phyloP scores from a whole-genome alignment of 306 rosid species.

The Hippophae rhamnoides region DNA sequence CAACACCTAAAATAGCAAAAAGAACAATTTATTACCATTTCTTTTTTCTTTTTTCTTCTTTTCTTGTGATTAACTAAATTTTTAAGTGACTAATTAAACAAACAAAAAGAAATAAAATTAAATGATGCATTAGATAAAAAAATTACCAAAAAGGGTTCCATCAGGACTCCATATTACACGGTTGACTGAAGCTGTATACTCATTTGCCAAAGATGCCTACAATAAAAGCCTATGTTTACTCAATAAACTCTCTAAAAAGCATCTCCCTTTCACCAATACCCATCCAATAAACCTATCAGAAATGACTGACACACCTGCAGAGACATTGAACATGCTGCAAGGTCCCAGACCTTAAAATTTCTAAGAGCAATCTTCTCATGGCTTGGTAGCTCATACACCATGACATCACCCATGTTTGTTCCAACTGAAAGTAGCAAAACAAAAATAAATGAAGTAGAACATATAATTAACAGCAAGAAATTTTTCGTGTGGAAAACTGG shows the following conservation, averaged over 20 bases:
- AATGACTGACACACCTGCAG: constrained; percentile 56
- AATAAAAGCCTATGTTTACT: constrained; percentile 14
- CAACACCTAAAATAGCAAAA: constrained; percentile 65
- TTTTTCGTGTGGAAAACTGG: too few species aligned
- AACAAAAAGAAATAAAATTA: constrained; percentile 22
- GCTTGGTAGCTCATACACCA: constrained; percentile 79
- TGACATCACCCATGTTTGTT: constrained; percentile 83
- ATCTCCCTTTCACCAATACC: constrained; percentile 5
- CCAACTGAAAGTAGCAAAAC: constrained; percentile 50
- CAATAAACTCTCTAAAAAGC: background rate
- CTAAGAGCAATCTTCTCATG: constrained; percentile 54
- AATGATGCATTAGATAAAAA: constrained; percentile 3
- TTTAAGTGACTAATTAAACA: constrained; percentile 23
- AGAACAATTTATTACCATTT: constrained; percentile 11
- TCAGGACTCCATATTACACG: constrained; percentile 84
- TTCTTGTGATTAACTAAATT: constrained; percentile 13
- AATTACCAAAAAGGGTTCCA: constrained; percentile 52
- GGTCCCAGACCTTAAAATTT: constrained; percentile 69
- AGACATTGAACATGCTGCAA: constrained; percentile 48
- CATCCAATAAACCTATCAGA: constrained; percentile 14
- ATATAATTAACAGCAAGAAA: too few species aligned
- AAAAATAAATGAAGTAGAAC: too few species aligned
- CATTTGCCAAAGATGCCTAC: constrained; percentile 54
- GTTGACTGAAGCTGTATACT: constrained; percentile 55
- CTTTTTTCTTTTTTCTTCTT: constrained; percentile 11